Base-by-base conservation (phyloP, 2,329 filamentous ascomycete species). In the Trichoderma oligosporum region DNA sequence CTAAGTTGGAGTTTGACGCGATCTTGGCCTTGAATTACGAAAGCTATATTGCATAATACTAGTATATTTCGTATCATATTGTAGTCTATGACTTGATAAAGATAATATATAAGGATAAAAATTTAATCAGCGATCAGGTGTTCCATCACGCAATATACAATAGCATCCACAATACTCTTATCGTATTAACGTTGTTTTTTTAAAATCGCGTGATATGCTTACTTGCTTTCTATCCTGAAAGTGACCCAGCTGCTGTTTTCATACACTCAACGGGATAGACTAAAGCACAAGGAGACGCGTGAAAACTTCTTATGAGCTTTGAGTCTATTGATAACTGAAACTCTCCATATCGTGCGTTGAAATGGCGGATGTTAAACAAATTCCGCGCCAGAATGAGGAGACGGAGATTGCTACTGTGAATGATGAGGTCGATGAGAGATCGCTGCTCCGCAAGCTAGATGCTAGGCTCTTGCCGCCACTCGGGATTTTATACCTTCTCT, bases 401-500 rank as follows among this genome's bases (percentile, higher is more conserved):
- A 24, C 24, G 16, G 18, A 57, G 18, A 16, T 20, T 14, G 18
- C 7, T 16, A 63, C 0, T 5, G 18, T 55, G 2, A 33, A 38
- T 7, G 24, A 22, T 9, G 39, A 58, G 0, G 66, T 86, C 29
- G 79, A 82, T 55, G 84, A 87, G 64, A 80, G 75, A 38, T 71
- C 74, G 0, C 70, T 89, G 2, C 64, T 88, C 6, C 74, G 84
- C 8, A 88, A 82, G 60, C 64, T 84, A 12, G 82, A 84, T 59
- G 61, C 68, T 3, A 72, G 75, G 44, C 70, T 84, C 4, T 67
- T 84, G 0, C 82, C 82, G 0, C 77, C 79, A 0, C 76, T 84
- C 2, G 80, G 80, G 0, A 64, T 83, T 3, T 61, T 84, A 9
- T 84, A 84, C 62, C 66, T 84, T 5, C 65, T 83, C 0, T 82